Evolutionary conservation across 2,329 filamentous ascomycete species (phyloP).

Genomic region (Aspergillus aculeatus): DNA sequence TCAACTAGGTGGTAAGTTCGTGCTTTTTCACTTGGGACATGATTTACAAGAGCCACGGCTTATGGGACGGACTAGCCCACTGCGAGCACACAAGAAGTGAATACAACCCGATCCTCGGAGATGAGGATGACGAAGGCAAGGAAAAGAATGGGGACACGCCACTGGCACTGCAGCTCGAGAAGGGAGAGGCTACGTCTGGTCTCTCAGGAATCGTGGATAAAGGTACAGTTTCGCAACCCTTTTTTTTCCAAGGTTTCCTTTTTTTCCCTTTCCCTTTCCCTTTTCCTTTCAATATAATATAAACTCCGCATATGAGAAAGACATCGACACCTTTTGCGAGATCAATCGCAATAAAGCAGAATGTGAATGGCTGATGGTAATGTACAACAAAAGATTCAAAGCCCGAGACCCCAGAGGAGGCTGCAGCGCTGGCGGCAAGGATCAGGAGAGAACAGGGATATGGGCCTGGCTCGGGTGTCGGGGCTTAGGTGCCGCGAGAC

Average conservation of each 20-base stretch:
- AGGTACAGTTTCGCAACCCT: conserved; percentile 32
- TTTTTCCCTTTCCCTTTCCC: conserved; percentile 19
- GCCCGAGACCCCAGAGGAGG: conserved; percentile 38
- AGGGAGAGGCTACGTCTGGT: conserved; percentile 53
- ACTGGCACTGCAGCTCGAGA: conserved; percentile 53
- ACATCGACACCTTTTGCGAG: conserved; percentile 15
- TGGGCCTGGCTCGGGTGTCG: conserved; percentile 55
- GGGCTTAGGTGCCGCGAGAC: conserved; percentile 42
- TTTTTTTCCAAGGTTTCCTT: background rate
- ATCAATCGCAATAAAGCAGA: conserved; percentile 20
- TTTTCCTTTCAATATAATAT: background rate
- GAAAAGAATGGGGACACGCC: conserved; percentile 55
- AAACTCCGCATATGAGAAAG: conserved; percentile 28
- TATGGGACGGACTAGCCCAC: conserved; percentile 16
- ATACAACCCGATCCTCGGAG: conserved; percentile 18
- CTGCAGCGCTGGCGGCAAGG: conserved; percentile 34
- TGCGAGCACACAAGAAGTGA: conserved; percentile 36
- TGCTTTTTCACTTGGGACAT: background rate
- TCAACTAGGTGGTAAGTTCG: conserved; percentile 53
- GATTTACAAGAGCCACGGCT: background rate
- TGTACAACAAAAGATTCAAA: conserved; percentile 37
- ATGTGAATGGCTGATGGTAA: conserved; percentile 40
- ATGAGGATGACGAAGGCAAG: conserved; percentile 39
- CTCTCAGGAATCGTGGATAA: conserved; percentile 39
- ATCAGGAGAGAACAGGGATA: conserved; percentile 54